Conservation (phyloP, 257 asterid species). For the Verbena officinalis region DNA sequence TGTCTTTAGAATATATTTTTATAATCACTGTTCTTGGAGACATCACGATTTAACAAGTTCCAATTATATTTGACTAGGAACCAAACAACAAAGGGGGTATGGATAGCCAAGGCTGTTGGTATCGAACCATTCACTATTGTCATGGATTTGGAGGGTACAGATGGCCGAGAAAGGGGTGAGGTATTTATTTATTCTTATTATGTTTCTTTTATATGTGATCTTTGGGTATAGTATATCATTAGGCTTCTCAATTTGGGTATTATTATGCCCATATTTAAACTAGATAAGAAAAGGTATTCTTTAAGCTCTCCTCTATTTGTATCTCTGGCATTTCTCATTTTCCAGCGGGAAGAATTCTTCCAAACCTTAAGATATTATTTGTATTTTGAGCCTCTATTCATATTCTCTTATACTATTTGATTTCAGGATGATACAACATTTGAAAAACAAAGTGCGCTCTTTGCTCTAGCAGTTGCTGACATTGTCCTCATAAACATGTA, state of each 20-base stretch:
- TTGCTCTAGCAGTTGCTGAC: conserved; percentile 56
- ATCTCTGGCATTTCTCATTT: not conserved
- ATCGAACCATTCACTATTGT: conserved; percentile 50
- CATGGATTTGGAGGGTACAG: conserved; percentile 71
- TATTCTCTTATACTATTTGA: conserved; percentile 17
- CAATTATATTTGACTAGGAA: conserved; percentile 33
- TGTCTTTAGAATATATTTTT: not conserved
- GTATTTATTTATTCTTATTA: conserved; percentile 29
- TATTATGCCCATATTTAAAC: no score
- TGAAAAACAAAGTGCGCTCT: conserved; percentile 62
- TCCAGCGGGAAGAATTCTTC: not conserved
- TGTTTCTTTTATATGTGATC: not conserved
- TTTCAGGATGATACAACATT: conserved; percentile 58
- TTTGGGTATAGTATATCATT: not conserved
- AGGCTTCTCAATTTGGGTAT: not conserved
- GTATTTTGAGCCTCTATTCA: not conserved
- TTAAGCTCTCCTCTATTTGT: not conserved
- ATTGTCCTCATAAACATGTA: conserved; percentile 62
- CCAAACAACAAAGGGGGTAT: conserved; percentile 59
- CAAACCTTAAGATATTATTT: not conserved
- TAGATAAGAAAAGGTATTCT: not conserved
- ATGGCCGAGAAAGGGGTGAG: conserved; percentile 69
- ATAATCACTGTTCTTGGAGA: conserved; percentile 1
- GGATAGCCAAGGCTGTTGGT: conserved; percentile 57
- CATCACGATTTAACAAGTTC: no score